A percentile compares a stretch with the other conserved stretches of the same genome.
Evolutionary conservation across 192 early-diverging fungal genomes (phyloP).

Genomic region (Piromyces sp.): DNA sequence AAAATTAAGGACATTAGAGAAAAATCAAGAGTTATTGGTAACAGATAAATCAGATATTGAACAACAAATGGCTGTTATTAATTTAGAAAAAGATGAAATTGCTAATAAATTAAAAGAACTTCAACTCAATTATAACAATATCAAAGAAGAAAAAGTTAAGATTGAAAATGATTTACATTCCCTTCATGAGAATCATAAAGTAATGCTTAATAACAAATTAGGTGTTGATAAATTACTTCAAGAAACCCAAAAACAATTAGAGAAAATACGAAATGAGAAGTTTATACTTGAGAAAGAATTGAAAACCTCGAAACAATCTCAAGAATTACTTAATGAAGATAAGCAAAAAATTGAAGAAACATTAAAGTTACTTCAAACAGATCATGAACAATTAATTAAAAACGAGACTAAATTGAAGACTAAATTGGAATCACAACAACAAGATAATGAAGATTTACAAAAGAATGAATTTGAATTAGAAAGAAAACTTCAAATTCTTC

Average conservation of each 20-base stretch:
- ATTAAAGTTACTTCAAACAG: background rate
- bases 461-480: background rate
- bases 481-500: background rate
- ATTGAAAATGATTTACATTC: background rate
- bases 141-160: background rate
- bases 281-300: background rate
- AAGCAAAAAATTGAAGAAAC: background rate
- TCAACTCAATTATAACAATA: background rate
- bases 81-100: background rate
- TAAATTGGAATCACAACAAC: background rate
- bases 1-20: background rate
- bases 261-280: background rate
- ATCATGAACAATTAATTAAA: background rate
- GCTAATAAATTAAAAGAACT: background rate
- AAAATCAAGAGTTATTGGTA: background rate
- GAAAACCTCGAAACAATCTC: background rate
- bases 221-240: background rate
- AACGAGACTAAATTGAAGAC: background rate
- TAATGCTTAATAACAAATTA: background rate
- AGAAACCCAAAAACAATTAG: background rate
- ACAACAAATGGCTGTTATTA: background rate
- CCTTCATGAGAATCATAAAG: background rate
- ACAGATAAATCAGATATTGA: background rate
- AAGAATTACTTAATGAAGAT: background rate
- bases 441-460: background rate